Base-by-base conservation (phyloP, 257 asterid genomes). In the Nicotiana knightiana region DNA sequence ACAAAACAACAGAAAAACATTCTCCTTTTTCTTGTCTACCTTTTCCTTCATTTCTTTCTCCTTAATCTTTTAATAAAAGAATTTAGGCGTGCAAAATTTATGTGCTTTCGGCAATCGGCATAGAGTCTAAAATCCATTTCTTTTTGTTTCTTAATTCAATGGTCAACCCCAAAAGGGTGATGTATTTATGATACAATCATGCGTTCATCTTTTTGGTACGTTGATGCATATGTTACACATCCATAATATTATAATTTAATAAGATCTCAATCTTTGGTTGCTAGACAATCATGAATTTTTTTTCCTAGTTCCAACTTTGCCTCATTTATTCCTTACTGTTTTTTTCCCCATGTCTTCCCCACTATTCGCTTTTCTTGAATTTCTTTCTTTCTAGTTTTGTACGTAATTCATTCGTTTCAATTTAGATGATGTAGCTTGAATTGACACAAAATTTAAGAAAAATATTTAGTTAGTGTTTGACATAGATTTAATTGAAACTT, bases 141-240 rank as follows among this genome's bases (percentile, higher is more conserved):
- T 51, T 26, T 46, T 12, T 4, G n/a, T 71, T 24, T 11, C n/a
- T 21, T 0, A 71, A 71, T 24, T 73, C 9, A 73, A 2, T 13
- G 63, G 79, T 73, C 79, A 73, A 51, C 79, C 46, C 18, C 79
- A 48, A 28, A 51, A 48, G 43, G 62, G 79, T 15, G 63, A 73
- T 73, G 63, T 73, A 73, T 73, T 73, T 73, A 73, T 73, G 79
- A 73, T 48, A 48, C 79, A 73, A 73, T 73, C 16, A 48, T 73
- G 63, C 8, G 26, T 48, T 73, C 79, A 26, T 51, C 16, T 51
- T 51, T 48, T 13, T 48, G 16, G 15, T 48, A 13, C 39, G 13
- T 6, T 73, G 7, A 48, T 9, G 1, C 4, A 18, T 37, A 73
- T 43, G 11, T 67, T 39, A 37, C 37, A 6, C 79, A 48, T 48